Base-by-base conservation (phyloP, 2,329 filamentous ascomycete genomes). In the Aspergillus sp. region DNA sequence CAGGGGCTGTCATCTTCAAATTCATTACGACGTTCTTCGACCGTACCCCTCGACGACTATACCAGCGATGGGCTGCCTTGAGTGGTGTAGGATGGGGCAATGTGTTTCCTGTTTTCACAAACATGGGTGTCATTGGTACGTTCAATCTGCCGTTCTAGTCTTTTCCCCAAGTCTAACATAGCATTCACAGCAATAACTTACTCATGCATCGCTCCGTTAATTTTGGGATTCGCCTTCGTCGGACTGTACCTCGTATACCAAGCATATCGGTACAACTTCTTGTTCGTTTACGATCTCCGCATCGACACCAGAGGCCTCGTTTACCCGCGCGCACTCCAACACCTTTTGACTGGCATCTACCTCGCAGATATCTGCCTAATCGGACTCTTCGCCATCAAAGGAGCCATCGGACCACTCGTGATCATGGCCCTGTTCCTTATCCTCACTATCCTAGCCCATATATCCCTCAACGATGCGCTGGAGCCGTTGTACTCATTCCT, bases 291-390 rank as follows among this genome's bases (percentile, higher is more conserved):
- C 58, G 89, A 95, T 72, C 87, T 90, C 13, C 80, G 87, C 60
- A 86, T 96, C 71, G 92, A 97, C 72, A 96, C 91, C 47, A 92
- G 95, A 70, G 93, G 94, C 2, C 84, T 96, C 2, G 90, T 94
- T 65, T 97, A 97, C 72, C 91, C 92, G 0, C 87, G 89, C 13
- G 92, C 92, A 0, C 81, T 97, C 19, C 88, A 95, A 72, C 93
- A 97, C 64, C 84, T 96, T 38, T 85, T 96, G 41, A 89, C 88
- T 0, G 92, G 94, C 12, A 78, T 97, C 19, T 97, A 98, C 74
- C 83, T 97, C 23, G 88, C 90, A 1, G 87, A 96, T 68, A 76
- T 94, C 13, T 95, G 91, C 77, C 83, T 97, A 75, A 89, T 97
- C 65, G 92, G 92, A 21, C 83, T 97, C 1, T 93, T 97, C 69